phyloP scores from a whole-genome alignment of 208 protist genomes.

The Crithidia brevicula region DNA sequence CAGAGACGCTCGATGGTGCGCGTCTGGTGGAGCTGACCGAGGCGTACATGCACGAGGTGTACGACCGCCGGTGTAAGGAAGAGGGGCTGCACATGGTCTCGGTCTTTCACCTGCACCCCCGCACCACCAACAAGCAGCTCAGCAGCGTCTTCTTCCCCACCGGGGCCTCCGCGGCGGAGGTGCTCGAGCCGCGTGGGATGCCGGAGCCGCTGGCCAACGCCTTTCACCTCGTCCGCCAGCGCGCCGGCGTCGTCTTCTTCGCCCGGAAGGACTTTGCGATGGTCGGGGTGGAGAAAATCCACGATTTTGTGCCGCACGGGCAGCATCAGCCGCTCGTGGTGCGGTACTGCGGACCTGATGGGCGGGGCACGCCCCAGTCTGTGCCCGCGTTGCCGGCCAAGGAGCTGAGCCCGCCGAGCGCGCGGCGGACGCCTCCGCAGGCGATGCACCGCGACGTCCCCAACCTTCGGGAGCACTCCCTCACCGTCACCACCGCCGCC shows the following conservation, averaged over 20 bases:
- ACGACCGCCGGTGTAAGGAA: slow-evolving; percentile 35
- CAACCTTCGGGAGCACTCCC: not conserved
- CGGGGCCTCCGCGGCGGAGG: slow-evolving; percentile 53
- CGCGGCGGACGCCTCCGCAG: slow-evolving; percentile 29
- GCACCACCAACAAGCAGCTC: slow-evolving; percentile 66
- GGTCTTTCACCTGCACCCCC: slow-evolving; percentile 78
- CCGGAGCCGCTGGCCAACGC: slow-evolving; percentile 28
- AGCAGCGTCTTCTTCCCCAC: slow-evolving; percentile 79
- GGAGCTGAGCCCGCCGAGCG: slow-evolving; percentile 10
- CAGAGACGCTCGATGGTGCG: slow-evolving; percentile 20
- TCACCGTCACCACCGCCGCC: slow-evolving; percentile 33
- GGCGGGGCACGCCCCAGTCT: slow-evolving; percentile 19
- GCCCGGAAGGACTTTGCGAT: slow-evolving; percentile 62
- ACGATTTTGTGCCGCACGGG: slow-evolving; percentile 81
- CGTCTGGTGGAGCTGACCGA: slow-evolving; percentile 32
- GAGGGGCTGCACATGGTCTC: slow-evolving; percentile 63
- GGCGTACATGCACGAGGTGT: slow-evolving; percentile 43
- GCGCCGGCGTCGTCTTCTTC: slow-evolving; percentile 83
- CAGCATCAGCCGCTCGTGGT: slow-evolving; percentile 79
- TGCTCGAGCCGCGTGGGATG: slow-evolving; percentile 49
- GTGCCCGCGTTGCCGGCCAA: not conserved
- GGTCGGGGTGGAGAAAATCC: slow-evolving; percentile 79
- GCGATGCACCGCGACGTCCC: slow-evolving; percentile 45
- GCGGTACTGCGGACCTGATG: slow-evolving; percentile 72
- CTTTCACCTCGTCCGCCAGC: slow-evolving; percentile 31